Evolutionary conservation across 2,329 filamentous ascomycete species (phyloP), one percentile per base, ranked within the genome.

Genomic region (Dactylonectria macrodidyma): DNA sequence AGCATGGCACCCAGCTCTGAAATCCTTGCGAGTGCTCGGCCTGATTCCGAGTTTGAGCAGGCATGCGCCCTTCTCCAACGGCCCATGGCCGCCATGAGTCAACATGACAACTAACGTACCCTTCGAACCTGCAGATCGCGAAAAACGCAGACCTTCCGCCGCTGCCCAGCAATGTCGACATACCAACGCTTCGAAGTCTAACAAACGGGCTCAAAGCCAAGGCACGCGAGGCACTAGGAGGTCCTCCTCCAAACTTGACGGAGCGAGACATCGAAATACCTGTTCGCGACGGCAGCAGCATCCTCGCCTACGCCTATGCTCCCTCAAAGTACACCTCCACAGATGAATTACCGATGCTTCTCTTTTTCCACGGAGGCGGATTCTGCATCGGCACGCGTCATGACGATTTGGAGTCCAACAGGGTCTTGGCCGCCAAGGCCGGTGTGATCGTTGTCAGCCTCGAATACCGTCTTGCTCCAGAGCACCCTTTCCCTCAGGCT

Each of bases 401-500:
- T 24, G 54, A 57, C 36, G 54, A 57, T 24, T n/a, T 44, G 19
- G 34, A 57, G 54, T 57, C 54, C 7, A 57, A 57, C 54, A 57
- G 54, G 12, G 14, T 19, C 54, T 16, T 57, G 3, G 16, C 41
- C 4, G 4, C 41, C 22, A 47, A 46, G 55, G 38, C 24, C 7
- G 22, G 36, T 9, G 19, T 50, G 3, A 26, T 61, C 14, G 48
- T 61, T 34, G 47, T 61, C 22, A 61, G 48, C 59, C 8, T 61
- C 22, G 59, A 61, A 19, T 61, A 61, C 19, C 59, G 59, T 22
- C 47, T 61, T 41, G 59, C 59, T 12, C 59, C 59, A 9, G 59
- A 61, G 59, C 48, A 52, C 38, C 59, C 48, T 12, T 61, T 52
- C 26, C 59, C 59, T 30, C 36, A 52, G 26, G 47, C 59, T 24